Evolutionary conservation across 148 eudicot species (phyloP).

Genomic region (Spergularia bocconei): DNA sequence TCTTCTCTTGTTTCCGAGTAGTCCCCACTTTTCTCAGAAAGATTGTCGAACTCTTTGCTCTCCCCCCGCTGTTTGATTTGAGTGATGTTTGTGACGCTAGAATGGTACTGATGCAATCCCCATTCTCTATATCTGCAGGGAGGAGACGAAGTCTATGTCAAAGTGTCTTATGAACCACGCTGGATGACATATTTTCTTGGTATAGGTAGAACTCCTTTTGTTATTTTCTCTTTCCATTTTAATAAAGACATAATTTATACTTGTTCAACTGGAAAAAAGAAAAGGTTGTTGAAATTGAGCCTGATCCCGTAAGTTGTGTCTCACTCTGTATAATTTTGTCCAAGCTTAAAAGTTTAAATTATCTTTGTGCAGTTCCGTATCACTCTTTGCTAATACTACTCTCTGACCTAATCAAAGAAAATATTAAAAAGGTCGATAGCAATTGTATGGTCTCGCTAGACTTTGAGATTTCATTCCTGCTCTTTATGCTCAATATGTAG

Average conservation of each 20-base stretch:
- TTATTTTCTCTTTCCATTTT: not conserved
- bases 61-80: not conserved
- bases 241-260: not conserved
- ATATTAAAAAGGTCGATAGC: not conserved
- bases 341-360: too few relatives aligned
- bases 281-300: not conserved
- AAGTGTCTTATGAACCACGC: constrained; percentile 73
- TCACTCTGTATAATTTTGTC: not conserved
- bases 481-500: constrained; percentile 28
- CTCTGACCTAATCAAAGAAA: not conserved
- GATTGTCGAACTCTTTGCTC: too few relatives aligned
- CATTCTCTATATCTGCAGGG: constrained; percentile 40
- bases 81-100: not conserved
- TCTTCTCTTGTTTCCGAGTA: too few relatives aligned
- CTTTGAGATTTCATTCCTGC: not conserved
- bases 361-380: not conserved
- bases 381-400: not conserved
- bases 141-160: constrained; percentile 38
- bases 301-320: not conserved
- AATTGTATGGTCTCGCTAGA: not conserved
- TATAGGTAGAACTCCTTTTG: constrained; percentile 41
- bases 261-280: not conserved
- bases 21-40: too few relatives aligned
- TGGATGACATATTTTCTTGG: constrained; percentile 68
- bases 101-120: constrained; percentile 1